These are phyloP conservation scores for Tricholoma sp. DNA, from an alignment of 768 basidiomycete species.

Conservation along the genomic window DNA sequence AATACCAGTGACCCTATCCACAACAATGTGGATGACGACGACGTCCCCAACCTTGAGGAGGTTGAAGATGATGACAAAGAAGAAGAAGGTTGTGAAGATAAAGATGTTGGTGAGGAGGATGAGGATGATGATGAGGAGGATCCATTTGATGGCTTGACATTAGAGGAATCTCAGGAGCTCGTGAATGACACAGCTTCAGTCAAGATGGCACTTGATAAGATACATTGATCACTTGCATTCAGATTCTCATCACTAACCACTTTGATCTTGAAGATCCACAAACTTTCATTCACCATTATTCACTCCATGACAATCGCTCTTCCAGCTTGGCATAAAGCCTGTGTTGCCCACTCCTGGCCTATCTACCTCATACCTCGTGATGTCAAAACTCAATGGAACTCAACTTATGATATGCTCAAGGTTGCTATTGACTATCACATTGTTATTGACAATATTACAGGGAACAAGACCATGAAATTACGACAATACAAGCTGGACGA, in stretches of 20 bases:
- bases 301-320: background rate
- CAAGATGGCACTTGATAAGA: background rate
- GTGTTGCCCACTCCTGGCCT: background rate
- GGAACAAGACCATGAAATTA: too few species aligned
- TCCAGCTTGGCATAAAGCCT: background rate
- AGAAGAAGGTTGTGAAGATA: background rate
- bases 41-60: background rate
- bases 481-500: too few species aligned
- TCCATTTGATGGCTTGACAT: background rate
- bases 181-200: slow-evolving; percentile 5
- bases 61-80: background rate
- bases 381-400: slow-evolving; percentile 11
- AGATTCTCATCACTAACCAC: background rate
- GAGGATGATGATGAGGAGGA: background rate
- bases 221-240: too few species aligned
- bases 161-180: background rate
- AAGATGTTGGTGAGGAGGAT: background rate
- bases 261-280: background rate
- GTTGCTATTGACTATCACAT: too few species aligned
- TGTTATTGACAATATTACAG: too few species aligned
- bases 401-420: slow-evolving; percentile 4
- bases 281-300: background rate
- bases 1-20: background rate
- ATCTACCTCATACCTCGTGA: slow-evolving; percentile 21
- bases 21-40: background rate